Evolutionary conservation across 352 stramenopile species (phyloP).

Genomic region (Globisporangium parvum): DNA sequence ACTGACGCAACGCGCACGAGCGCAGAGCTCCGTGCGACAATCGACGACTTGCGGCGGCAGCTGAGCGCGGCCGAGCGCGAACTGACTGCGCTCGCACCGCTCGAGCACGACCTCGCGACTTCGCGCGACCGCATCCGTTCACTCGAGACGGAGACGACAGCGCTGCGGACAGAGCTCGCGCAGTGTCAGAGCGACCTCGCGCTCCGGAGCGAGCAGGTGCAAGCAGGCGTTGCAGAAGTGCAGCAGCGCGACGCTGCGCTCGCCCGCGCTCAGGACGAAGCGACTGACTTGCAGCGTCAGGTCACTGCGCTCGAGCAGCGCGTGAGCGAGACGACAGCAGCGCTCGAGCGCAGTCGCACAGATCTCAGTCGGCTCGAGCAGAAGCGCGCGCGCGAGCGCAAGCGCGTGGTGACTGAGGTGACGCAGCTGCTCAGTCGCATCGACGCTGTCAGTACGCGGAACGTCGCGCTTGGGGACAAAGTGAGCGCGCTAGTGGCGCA

Average conservation of each 20-base stretch:
- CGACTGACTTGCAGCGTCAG: slow-evolving; percentile 15
- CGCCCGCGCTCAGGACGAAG: slow-evolving; percentile 6
- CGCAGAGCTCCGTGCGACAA: slow-evolving; percentile 31
- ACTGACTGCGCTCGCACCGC: slow-evolving; percentile 19
- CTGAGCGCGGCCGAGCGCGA: slow-evolving; percentile 41
- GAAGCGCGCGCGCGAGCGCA: slow-evolving; percentile 52
- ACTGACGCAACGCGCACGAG: slow-evolving; percentile 1
- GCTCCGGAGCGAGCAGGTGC: slow-evolving; percentile 13
- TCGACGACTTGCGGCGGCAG: slow-evolving; percentile 32
- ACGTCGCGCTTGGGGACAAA: slow-evolving; percentile 56
- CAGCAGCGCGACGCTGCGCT: slow-evolving; percentile 27
- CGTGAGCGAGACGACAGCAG: slow-evolving; percentile 21
- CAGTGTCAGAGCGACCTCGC: not conserved
- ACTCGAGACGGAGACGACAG: too few species aligned
- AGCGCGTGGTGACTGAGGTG: slow-evolving; percentile 49
- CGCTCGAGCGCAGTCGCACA: slow-evolving; percentile 23
- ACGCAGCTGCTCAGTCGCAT: slow-evolving; percentile 44
- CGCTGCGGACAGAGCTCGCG: not conserved
- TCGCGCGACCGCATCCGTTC: too few species aligned
- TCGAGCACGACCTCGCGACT: not conserved
- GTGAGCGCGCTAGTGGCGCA: slow-evolving; percentile 48
- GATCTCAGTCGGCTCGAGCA: slow-evolving; percentile 41
- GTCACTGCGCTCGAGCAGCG: slow-evolving; percentile 22
- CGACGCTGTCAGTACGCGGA: slow-evolving; percentile 40
- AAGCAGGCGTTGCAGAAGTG: slow-evolving; percentile 14